Evolutionary conservation across 2,329 filamentous ascomycete genomes (phyloP).

Genomic region (Dactylellina drechsleri): DNA sequence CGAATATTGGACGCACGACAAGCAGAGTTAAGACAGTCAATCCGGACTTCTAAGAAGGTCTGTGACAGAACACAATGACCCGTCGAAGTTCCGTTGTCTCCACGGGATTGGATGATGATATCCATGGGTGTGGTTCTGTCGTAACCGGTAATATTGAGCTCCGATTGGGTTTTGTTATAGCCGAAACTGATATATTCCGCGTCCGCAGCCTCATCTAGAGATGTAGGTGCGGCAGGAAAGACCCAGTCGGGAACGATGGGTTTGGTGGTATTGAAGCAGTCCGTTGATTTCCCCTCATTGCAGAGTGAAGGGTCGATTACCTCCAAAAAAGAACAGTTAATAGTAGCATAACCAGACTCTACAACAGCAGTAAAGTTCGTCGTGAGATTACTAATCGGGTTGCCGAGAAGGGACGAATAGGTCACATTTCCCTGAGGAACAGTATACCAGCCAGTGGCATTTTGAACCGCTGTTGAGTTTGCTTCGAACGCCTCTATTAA

Average conservation of each 20-base stretch:
- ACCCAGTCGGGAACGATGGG: constrained; percentile 21
- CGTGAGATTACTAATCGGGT: constrained; percentile 18
- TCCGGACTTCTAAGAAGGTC: constrained; percentile 28
- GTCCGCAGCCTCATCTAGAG: constrained; percentile 13
- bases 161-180: constrained; percentile 28
- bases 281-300: constrained; percentile 15
- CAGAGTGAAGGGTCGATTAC: constrained; percentile 19
- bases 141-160: constrained; percentile 17
- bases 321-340: constrained; percentile 38
- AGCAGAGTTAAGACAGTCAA: constrained; percentile 33
- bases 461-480: constrained; percentile 8
- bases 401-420: constrained; percentile 35
- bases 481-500: constrained; percentile 32
- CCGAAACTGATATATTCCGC: constrained; percentile 28
- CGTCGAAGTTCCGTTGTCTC: constrained; percentile 10
- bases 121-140: constrained; percentile 40
- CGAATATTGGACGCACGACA: constrained; percentile 34
- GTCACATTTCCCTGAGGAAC: constrained; percentile 30
- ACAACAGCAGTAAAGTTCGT: constrained; percentile 31
- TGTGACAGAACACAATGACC: constrained; percentile 38
- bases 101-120: constrained; percentile 34
- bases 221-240: constrained; percentile 27
- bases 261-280: constrained; percentile 35
- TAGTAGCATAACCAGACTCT: constrained; percentile 36
- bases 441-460: constrained; percentile 29